Evolutionary conservation across 2,329 filamentous ascomycete species (phyloP).

Genomic region (Paracorniculantispora psalliotae): DNA sequence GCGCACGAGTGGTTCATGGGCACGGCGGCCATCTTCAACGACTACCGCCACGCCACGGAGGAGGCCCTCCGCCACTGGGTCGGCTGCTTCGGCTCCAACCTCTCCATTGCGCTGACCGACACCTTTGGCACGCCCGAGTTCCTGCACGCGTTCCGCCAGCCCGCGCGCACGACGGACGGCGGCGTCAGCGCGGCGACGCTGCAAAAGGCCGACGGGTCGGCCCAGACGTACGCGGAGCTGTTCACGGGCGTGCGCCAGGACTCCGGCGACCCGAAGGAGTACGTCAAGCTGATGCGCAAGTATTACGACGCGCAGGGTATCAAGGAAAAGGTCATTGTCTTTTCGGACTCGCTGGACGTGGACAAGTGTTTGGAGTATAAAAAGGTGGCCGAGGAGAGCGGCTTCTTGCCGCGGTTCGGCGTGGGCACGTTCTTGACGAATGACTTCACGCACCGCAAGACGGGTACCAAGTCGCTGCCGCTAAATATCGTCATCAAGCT

Average conservation of each 20-base stretch:
- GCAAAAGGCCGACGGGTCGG: slow-evolving; percentile 33
- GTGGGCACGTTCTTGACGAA: slow-evolving; percentile 96
- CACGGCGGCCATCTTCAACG: slow-evolving; percentile 80
- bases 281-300: slow-evolving; percentile 69
- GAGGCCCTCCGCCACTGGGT: slow-evolving; percentile 84
- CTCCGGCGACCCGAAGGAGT: slow-evolving; percentile 78
- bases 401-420: slow-evolving; percentile 84
- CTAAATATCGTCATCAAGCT: slow-evolving; percentile 98
- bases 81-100: slow-evolving; percentile 77
- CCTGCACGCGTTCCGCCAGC: slow-evolving; percentile 73
- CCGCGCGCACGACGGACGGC: slow-evolving; percentile 43
- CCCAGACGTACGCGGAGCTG: slow-evolving; percentile 69
- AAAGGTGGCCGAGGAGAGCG: slow-evolving; percentile 68
- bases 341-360: slow-evolving; percentile 91
- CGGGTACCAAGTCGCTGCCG: slow-evolving; percentile 77
- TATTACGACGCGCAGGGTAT: slow-evolving; percentile 78
- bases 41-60: slow-evolving; percentile 83
- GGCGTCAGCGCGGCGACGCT: slow-evolving; percentile 39
- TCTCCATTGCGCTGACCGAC: slow-evolving; percentile 88
- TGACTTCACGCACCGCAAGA: slow-evolving; percentile 71
- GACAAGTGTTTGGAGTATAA: slow-evolving; percentile 91
- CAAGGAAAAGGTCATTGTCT: slow-evolving; percentile 82
- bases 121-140: slow-evolving; percentile 93
- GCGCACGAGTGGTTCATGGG: slow-evolving; percentile 99
- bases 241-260: slow-evolving; percentile 86